Conservation (phyloP, 148 eudicot species). For the Rhododendron kiyosumense region DNA sequence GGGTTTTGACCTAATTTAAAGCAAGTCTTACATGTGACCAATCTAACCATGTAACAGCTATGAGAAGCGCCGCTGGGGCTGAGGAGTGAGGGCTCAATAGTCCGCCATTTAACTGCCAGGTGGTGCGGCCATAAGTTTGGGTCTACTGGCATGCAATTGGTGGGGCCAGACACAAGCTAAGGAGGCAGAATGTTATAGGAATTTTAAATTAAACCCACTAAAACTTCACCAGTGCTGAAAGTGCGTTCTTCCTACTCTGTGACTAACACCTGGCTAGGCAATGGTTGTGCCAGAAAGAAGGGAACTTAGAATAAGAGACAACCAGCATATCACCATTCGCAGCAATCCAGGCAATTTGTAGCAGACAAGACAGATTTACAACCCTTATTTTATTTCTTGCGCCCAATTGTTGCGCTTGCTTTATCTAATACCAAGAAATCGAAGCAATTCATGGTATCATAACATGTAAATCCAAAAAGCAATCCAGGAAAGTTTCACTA, state of each 20-base stretch:
- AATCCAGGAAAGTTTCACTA: conserved; percentile 8
- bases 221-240: conserved; percentile 18
- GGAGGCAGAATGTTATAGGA: neutral
- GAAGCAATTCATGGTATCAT: neutral
- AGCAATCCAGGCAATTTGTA: conserved; percentile 23
- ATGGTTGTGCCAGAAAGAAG: conserved; percentile 26
- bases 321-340: conserved; percentile 38
- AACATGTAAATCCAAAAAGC: conserved; percentile 19
- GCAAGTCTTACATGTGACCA: neutral
- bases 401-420: neutral
- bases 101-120: conserved; percentile 2
- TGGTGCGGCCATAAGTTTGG: neutral
- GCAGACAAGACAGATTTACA: conserved; percentile 2
- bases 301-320: conserved; percentile 31
- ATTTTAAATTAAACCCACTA: neutral
- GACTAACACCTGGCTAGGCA: conserved; percentile 43
- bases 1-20: neutral
- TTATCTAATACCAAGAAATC: conserved; percentile 25
- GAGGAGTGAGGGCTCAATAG: neutral
- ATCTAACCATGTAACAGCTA: neutral
- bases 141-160: neutral
- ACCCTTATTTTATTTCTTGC: neutral
- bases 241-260: conserved; percentile 20
- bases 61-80: neutral
- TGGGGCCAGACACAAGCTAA: neutral